Base-by-base conservation (phyloP, 106 monocot species). In the Allium sativum region DNA sequence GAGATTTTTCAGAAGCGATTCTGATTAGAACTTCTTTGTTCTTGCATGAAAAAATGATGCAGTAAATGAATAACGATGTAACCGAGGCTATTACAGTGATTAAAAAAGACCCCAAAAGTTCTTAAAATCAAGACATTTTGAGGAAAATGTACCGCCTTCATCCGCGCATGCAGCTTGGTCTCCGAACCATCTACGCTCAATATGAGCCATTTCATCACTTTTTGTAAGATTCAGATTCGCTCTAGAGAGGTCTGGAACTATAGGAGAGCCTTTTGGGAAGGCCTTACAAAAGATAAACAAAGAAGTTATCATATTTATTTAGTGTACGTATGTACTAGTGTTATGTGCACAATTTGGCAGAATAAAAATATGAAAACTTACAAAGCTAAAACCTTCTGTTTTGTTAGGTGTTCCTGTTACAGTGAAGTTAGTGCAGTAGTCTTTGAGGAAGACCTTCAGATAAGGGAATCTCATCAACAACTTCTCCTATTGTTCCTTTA, bases 91-190 rank as follows among this genome's bases (percentile, higher is more conserved):
- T 40, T 2, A 77, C 82, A 8, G 82, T 82, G 18, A 82, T 74
- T 44, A 82, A 54, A 63, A 82, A 52, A 82, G 56, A 4, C 77
- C 82, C 61, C 68, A 59, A 53, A 81, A 81, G 59, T 60, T 81
- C 11, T 44, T 18, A 18, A 75, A 42, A 14, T 31, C 22, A 42
- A 69, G 69, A 18, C 69, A 59, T 10, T 51, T 41, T 6, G 69
- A 69, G 41, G 57, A 31, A 31, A 31, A 31, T 31, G 31, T 2
- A 31, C 31, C 5, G 31, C 31, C 31, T 3, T 16, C 51, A 40
- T 56, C 69, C 12, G 40, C 21, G 10, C 15, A 56, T 48, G 12
- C 68, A 45, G 8, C 18, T 14, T 15, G 42, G 6, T 72, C 72
- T 0, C 71, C 71, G 17, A 64, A 71, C 62, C 71, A 71, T 11